Evolutionary conservation across 192 early-diverging fungal genomes (phyloP).

Genomic region (Phycomyces nitens): DNA sequence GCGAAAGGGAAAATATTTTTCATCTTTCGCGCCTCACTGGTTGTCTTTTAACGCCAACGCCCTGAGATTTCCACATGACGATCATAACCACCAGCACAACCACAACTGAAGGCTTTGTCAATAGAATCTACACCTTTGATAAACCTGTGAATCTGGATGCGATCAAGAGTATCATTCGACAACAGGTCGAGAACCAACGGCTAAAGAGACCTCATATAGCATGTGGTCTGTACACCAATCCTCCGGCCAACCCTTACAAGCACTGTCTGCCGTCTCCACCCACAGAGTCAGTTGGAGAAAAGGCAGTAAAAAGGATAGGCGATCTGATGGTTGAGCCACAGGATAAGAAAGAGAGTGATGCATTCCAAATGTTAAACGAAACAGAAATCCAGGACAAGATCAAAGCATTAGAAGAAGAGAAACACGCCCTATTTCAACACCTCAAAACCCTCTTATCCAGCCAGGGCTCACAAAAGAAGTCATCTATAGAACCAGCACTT

Average conservation of each 20-base stretch:
- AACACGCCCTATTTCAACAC: background rate
- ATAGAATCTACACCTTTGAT: background rate
- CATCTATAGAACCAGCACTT: background rate
- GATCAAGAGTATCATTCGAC: background rate
- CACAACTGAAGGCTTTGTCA: background rate
- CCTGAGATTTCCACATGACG: too few species aligned
- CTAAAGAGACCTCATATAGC: background rate
- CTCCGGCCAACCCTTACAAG: background rate
- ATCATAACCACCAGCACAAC: too few species aligned
- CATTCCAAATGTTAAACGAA: background rate
- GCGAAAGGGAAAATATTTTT: too few species aligned
- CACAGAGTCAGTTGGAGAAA: background rate
- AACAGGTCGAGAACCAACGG: background rate
- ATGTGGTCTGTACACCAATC: background rate
- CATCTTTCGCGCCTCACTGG: too few species aligned
- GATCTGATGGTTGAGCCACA: background rate
- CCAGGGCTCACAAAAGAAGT: background rate
- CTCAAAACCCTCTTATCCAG: background rate
- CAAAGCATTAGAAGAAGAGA: background rate
- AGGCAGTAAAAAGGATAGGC: background rate
- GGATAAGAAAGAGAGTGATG: background rate
- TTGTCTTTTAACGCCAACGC: too few species aligned
- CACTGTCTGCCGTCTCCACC: background rate
- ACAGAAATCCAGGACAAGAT: background rate
- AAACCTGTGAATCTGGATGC: background rate